A percentile compares a stretch with the other conserved stretches of the same genome.
Conservation (phyloP, 768 basidiomycete genomes). For the Erythrobasidium yunnanense region DNA sequence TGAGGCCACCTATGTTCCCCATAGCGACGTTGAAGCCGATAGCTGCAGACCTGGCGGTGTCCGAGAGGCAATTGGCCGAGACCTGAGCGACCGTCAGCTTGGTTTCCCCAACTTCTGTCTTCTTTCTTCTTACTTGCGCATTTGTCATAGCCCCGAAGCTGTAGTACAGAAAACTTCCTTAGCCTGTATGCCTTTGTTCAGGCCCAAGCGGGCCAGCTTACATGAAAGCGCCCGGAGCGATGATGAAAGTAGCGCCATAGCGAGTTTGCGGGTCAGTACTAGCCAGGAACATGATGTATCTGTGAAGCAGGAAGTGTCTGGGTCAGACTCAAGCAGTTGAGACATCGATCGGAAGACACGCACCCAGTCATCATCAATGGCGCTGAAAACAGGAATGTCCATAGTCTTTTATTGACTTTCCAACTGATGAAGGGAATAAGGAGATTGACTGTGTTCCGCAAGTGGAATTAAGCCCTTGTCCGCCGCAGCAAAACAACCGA, state of each 20-base stretch:
- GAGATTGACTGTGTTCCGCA: too few relatives aligned
- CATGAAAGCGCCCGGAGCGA: constrained; percentile 7
- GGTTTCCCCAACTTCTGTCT: too few relatives aligned
- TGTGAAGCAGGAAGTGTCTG: neutral
- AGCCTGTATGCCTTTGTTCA: too few relatives aligned
- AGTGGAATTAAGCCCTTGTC: too few relatives aligned
- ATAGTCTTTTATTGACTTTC: constrained; percentile 53
- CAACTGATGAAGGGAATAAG: constrained; percentile 56
- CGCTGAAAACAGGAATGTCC: constrained; percentile 33
- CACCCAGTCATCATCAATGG: constrained; percentile 16
- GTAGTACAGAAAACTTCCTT: too few relatives aligned
- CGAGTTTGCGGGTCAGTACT: constrained; percentile 7
- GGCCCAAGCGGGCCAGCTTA: too few relatives aligned
- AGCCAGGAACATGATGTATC: constrained; percentile 31
- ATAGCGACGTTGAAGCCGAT: constrained; percentile 3
- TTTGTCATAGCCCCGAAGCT: neutral
- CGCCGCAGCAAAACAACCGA: too few relatives aligned
- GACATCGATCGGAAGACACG: neutral
- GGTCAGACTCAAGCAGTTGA: neutral
- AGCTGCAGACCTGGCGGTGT: constrained; percentile 1
- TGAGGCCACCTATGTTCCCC: neutral
- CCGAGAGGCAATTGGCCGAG: constrained; percentile 9
- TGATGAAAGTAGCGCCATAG: constrained; percentile 27
- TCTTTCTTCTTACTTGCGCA: neutral
- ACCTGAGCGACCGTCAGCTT: too few relatives aligned